Evolutionary conservation across 768 basidiomycete genomes (phyloP), one percentile per base, ranked within the genome.

Genomic region (Galerina sulciceps): DNA sequence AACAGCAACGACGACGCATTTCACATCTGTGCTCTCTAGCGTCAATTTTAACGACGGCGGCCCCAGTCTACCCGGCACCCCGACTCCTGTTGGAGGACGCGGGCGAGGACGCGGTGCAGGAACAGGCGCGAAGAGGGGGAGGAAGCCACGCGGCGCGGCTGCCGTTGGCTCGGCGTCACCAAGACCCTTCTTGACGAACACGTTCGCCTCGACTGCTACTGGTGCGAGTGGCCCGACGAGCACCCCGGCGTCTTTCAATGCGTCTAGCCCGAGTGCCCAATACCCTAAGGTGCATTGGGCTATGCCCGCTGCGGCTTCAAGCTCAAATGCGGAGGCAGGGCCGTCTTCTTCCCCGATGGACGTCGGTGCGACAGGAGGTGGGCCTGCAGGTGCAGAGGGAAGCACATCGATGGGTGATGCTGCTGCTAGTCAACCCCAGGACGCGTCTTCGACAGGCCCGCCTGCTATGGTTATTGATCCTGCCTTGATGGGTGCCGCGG

Each of bases 141-240:
- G 78, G 43, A 84, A 84, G 67, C 81, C 82, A 6, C 77, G 77
- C 38, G 78, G 74, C 38, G 73, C 72, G 11, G 60, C 69, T 18
- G 67, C 66, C 11, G 48, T 68, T 31, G 71, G 69, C 2, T 62
- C 74, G 10, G 65, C 64, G 4, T 72, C 73, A 37, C 73, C 79
- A 13, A 57, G 65, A 40, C 57, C 63, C 36, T 64, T 65, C 44
- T 45, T 61, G 15, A 53, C 66, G 8, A 66, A 45, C 59, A 62
- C 59, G 6, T 34, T 49, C 20, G 22, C 34, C 42, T 15, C 53
- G 50, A 20, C 55, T 40, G 22, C 13, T 6, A 51, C 14, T 31
- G 35, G n/a, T 9, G 59, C 54, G 3, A 13, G 49, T 20, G 44
- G 49, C 20, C 17, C 53, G 43, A 44, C 55, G n/a, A 35, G 45